These are phyloP conservation scores for Corchorus olitorius DNA, from an alignment of 345 rosid species.

Conservation along the genomic window DNA sequence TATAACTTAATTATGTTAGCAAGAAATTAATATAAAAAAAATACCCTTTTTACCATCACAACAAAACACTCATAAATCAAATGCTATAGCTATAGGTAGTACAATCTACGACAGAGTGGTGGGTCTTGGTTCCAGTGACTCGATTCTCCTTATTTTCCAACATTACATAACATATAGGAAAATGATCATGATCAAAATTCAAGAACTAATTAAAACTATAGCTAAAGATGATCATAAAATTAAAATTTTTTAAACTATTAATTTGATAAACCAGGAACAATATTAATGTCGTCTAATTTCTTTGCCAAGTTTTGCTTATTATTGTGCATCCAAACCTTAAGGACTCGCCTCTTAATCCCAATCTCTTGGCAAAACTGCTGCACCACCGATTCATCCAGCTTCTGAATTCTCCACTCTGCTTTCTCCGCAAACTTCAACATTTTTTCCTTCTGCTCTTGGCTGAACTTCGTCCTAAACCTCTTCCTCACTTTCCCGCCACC, in stretches of 20 bases:
- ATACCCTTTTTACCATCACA: too few species aligned
- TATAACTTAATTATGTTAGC: too few species aligned
- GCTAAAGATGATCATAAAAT: not conserved
- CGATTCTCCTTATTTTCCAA: too few species aligned
- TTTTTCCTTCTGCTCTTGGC: conserved; percentile 84
- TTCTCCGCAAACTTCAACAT: conserved; percentile 87
- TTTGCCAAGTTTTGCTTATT: conserved; percentile 50
- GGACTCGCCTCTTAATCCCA: conserved; percentile 63
- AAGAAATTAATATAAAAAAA: too few species aligned
- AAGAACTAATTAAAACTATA: too few species aligned
- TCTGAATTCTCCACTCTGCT: conserved; percentile 84
- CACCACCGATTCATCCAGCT: conserved; percentile 75
- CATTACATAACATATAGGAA: too few species aligned
- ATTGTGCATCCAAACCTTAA: conserved; percentile 82
- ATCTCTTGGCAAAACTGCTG: conserved; percentile 77
- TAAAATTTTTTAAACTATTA: not conserved
- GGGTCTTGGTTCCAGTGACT: too few species aligned
- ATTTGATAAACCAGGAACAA: not conserved
- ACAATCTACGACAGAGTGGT: too few species aligned
- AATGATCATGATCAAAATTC: too few species aligned
- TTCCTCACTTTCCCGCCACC: conserved; percentile 47
- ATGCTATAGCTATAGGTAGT: too few species aligned
- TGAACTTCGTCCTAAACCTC: conserved; percentile 85
- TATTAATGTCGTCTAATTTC: conserved; percentile 8
- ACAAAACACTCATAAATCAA: too few species aligned